These are phyloP conservation scores for Murraya paniculata DNA, from an alignment of 345 rosid genomes.

Conservation along the genomic window DNA sequence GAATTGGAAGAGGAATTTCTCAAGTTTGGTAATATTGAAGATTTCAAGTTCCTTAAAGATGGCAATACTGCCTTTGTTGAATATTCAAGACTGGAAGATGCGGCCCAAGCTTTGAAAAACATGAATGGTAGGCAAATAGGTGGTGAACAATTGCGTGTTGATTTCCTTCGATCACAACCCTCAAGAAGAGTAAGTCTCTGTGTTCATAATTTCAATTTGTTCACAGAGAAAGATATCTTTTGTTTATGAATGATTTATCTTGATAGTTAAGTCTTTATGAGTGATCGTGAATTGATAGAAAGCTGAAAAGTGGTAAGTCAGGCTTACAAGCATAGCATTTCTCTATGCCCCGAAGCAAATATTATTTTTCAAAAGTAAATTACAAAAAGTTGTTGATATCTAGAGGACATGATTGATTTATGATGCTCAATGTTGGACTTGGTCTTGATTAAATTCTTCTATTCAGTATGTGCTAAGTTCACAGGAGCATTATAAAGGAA, in stretches of 20 bases:
- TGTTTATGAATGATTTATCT: neutral
- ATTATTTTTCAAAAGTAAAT: neutral
- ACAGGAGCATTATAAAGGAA: neutral
- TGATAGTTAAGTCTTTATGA: neutral
- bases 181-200: conserved; percentile 64
- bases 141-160: conserved; percentile 84
- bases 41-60: conserved; percentile 70
- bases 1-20: conserved; percentile 68
- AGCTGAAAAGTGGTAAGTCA: neutral
- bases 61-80: conserved; percentile 77
- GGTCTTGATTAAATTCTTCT: neutral
- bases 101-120: conserved; percentile 67
- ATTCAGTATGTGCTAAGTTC: neutral
- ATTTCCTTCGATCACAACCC: conserved; percentile 74
- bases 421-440: neutral
- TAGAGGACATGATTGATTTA: neutral
- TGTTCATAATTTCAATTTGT: neutral
- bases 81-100: conserved; percentile 64
- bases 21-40: conserved; percentile 77
- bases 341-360: neutral
- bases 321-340: neutral
- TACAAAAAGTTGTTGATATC: neutral
- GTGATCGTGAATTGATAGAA: neutral
- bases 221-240: neutral
- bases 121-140: conserved; percentile 79